Conservation (phyloP, 2,329 filamentous ascomycete genomes). For the Claviceps sorghi region DNA sequence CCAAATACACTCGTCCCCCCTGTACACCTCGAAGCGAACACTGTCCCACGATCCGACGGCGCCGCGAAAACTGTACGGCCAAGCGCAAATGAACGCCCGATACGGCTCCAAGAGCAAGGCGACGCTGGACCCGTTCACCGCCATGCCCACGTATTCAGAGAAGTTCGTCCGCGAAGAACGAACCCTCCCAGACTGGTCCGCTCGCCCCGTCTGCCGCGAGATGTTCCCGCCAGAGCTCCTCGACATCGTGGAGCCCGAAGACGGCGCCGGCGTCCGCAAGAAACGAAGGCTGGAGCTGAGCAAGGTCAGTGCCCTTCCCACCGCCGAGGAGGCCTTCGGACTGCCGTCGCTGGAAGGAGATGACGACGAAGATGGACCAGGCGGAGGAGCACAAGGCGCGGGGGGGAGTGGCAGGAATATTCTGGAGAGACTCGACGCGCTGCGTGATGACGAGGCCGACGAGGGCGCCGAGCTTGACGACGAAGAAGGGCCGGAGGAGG, state of each 20-base stretch:
- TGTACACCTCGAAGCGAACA: conserved; percentile 42
- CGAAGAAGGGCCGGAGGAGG: conserved; percentile 31
- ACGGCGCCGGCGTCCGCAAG: conserved; percentile 21
- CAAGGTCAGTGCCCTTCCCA: conserved; percentile 31
- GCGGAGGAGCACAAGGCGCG: conserved; percentile 10
- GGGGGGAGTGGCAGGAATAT: conserved; percentile 21
- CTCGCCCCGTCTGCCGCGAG: conserved; percentile 34
- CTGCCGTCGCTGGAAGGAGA: conserved; percentile 16
- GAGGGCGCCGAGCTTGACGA: conserved; percentile 35
- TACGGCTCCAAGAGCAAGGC: conserved; percentile 41
- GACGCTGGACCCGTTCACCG: conserved; percentile 42
- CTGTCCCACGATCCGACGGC: conserved; percentile 24
- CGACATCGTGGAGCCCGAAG: conserved; percentile 34
- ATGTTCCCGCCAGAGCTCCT: conserved; percentile 44
- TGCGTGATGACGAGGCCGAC: conserved; percentile 36
- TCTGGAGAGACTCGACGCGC: conserved; percentile 29
- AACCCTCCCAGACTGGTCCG: conserved; percentile 38
- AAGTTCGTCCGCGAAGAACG: conserved; percentile 37
- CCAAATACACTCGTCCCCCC: conserved; percentile 37
- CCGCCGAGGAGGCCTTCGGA: conserved; percentile 36
- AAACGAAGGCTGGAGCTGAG: conserved; percentile 33
- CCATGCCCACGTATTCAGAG: conserved; percentile 43
- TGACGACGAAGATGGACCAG: conserved; percentile 17
- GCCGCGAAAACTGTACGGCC: conserved; percentile 34
- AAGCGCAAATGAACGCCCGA: conserved; percentile 42